Evolutionary conservation across 2,329 filamentous ascomycete species (phyloP), one percentile per base, ranked within the genome.

Genomic region (Penicillium sp.): DNA sequence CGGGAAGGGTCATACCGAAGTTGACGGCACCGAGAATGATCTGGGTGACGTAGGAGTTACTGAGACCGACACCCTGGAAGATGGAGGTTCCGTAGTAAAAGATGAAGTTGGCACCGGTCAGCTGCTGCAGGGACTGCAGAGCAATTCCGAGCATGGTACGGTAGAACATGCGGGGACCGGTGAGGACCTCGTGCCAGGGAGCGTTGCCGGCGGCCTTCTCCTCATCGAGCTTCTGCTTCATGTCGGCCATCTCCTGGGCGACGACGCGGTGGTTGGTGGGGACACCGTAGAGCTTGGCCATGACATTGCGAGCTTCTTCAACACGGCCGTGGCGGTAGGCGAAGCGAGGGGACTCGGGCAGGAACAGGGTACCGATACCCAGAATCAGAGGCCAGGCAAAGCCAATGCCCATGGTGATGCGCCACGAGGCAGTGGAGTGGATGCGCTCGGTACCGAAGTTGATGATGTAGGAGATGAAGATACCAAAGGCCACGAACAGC

Each of bases 11-110:
- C 66, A 81, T 82, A 55, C 74, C 77, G 28, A 90, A 85, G 66
- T 90, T 90, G 63, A 90, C 85, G 22, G 81, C 83, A 48, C 78
- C 78, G 9, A 88, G 76, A 53, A 89, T 88, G 65, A 89, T 82
- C 63, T 87, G 84, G 0, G 82, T 86, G 51, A 83, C 74, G 61
- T 85, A 87, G 16, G 82, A 81, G 68, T 90, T 85, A 1, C 79
- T 69, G 42, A 90, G 78, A 53, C 86, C 86, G 4, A 86, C 83
- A 5, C 84, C 81, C 50, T 79, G 56, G 69, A 91, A 90, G 63
- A 90, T 81, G 9, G 81, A 82, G 8, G 75, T 77, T 31, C 76
- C 76, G 55, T 78, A 79, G 67, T 79, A 79, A 70, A 78, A 79
- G 60, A 78, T 75, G 66, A 76, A 78, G 62, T 77, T 77, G 57